phyloP scores from a whole-genome alignment of 306 rosid species.

The Prunus kanzakura region DNA sequence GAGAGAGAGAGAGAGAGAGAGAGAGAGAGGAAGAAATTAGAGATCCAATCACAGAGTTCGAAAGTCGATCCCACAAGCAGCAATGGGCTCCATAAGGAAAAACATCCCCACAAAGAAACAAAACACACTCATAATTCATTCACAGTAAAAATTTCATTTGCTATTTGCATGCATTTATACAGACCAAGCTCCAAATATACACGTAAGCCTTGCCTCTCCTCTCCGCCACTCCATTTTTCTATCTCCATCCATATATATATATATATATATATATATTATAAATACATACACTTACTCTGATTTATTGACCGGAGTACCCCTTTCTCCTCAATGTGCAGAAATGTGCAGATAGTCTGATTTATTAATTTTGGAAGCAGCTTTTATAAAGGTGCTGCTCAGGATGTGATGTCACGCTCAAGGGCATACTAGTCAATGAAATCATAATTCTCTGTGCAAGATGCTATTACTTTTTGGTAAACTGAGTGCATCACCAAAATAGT shows the following conservation, averaged over 20 bases:
- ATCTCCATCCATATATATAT: not conserved
- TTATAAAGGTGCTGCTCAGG: constrained; percentile 75
- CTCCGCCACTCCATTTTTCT: not conserved
- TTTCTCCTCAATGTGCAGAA: constrained; percentile 22
- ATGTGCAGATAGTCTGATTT: constrained; percentile 31
- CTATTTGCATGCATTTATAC: constrained; percentile 75
- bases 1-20: constrained; percentile 8
- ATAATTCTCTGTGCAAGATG: constrained; percentile 54
- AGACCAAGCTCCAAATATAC: constrained; percentile 41
- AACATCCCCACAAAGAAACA: constrained; percentile 84
- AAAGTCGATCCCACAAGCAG: constrained; percentile 82
- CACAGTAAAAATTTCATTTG: constrained; percentile 30
- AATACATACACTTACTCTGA: not conserved
- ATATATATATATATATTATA: not conserved
- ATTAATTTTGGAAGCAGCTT: constrained; percentile 68
- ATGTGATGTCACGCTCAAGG: constrained; percentile 89
- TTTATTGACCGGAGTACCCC: constrained; percentile 53
- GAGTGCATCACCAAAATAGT: constrained; percentile 53
- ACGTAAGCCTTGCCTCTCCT: constrained; percentile 33
- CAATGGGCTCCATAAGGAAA: constrained; percentile 76
- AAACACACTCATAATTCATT: constrained; percentile 49
- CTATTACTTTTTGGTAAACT: constrained; percentile 62
- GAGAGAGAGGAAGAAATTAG: constrained; percentile 15
- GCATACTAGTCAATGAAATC: constrained; percentile 53
- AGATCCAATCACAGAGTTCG: constrained; percentile 68